Base-by-base conservation (phyloP, 139 green algal genomes). In the Ulvella scutata region DNA sequence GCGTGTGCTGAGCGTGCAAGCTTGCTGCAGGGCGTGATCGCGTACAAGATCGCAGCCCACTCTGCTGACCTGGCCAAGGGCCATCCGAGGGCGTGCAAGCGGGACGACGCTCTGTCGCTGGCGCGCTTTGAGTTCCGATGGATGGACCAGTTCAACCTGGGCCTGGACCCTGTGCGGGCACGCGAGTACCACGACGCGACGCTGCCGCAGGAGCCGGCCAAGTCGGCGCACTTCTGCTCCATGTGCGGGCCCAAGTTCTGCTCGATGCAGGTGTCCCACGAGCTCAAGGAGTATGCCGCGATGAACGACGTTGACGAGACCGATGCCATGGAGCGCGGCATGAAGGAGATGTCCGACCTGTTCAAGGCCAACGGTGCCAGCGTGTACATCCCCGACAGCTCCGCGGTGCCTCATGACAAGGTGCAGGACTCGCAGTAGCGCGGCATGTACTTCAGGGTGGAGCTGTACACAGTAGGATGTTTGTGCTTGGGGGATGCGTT, bases 31-130 rank as follows among this genome's bases (percentile, higher is more conserved):
- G 91, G 93, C 37, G 88, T 98, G 39, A 98, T 98, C 72, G 87
- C 93, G 0, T 98, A 98, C 88, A 98, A 98, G 87, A 97, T 98
- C 76, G 93, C 93, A 33, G 93, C 93, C 7, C 93, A 98, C 78
- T 90, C 93, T 26, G 87, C 93, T 7, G 93, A 98, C 81, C 87
- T 98, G 76, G 93, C 93, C 60, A 98, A 98, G 86, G 85, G 88
- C 28, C 93, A 97, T 80, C 92, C 93, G 3, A 37, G 62, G 3
- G 93, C 93, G 0, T 83, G 92, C 82, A 77, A 80, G 34, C 90
- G 93, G 81, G 93, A 98, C 80, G 79, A 93, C 44, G 92, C 90
- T 73, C 87, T 98, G 23, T 91, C 81, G 59, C 92, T 89, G 79
- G 93, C 93, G 2, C 83, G 93, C 62, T 98, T 98, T 74, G 93